Evolutionary conservation across 108 stramenopile genomes (phyloP).

Genomic region (Bacterosira constricta): DNA sequence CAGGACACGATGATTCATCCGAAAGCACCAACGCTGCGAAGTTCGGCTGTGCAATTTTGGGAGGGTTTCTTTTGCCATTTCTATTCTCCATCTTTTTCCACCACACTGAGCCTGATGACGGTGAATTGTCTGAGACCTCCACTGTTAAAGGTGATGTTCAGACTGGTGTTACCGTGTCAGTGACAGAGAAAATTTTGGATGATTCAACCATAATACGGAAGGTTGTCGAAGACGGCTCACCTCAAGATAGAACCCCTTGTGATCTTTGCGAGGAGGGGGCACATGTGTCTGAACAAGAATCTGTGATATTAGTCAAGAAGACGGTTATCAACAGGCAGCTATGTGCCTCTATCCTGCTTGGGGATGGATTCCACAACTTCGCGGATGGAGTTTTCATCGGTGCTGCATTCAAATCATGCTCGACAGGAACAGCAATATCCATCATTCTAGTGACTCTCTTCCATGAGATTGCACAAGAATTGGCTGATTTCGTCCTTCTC

Average conservation of each 20-base stretch:
- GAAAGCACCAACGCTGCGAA: constrained; percentile 56
- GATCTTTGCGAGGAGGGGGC: no score
- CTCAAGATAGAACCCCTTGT: background rate
- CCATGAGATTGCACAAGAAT: constrained; percentile 87
- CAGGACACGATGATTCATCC: constrained; percentile 24
- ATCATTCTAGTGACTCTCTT: constrained; percentile 65
- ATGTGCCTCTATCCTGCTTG: constrained; percentile 54
- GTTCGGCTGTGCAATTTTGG: constrained; percentile 70
- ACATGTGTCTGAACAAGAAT: background rate
- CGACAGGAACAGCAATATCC: constrained; percentile 39
- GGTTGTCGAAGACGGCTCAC: no score
- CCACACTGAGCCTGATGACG: constrained; percentile 22
- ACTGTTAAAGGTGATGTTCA: no score
- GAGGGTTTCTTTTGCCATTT: constrained; percentile 70
- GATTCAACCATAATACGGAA: no score
- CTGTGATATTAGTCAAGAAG: background rate
- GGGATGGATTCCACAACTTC: constrained; percentile 83
- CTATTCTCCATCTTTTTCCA: constrained; percentile 60
- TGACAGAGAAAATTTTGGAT: no score
- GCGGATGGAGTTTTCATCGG: constrained; percentile 86
- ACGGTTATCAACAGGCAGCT: constrained; percentile 38
- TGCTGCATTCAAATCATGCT: constrained; percentile 66
- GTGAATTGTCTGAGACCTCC: no score
- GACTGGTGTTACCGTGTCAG: no score
- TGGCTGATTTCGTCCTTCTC: constrained; percentile 82